Conservation (phyloP, 75 land plant species). For the Pseudotsuga menziesii region DNA sequence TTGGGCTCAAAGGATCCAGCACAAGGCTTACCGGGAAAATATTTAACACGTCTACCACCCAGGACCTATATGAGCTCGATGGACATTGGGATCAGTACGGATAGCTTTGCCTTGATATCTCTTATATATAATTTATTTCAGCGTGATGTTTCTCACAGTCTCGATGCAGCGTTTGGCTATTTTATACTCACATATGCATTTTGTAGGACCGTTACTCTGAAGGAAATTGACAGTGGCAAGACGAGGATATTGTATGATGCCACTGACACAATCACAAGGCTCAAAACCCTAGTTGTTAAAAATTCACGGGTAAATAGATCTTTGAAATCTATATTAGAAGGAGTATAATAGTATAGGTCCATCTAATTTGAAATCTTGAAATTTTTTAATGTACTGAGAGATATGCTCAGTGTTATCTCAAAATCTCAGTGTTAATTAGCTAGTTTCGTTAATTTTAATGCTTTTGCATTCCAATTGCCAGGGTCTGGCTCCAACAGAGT, state of each 20-base stretch:
- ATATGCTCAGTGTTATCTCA: too few relatives aligned
- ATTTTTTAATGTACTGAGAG: neutral
- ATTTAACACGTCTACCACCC: constrained; percentile 16
- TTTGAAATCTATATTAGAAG: neutral
- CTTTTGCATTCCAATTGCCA: neutral
- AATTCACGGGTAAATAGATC: neutral
- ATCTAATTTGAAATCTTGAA: neutral
- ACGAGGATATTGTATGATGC: neutral
- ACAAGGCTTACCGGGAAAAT: constrained; percentile 71
- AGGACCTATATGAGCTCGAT: constrained; percentile 37
- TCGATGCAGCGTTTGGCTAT: neutral
- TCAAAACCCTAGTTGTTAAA: neutral
- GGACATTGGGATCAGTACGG: constrained; percentile 80
- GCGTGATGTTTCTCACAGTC: too few relatives aligned
- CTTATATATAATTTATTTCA: neutral
- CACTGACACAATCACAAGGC: neutral
- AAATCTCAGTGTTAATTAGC: too few relatives aligned
- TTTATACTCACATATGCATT: neutral
- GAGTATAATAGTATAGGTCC: neutral
- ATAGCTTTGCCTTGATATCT: neutral
- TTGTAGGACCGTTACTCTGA: neutral
- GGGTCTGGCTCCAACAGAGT: neutral
- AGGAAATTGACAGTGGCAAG: neutral
- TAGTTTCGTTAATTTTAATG: too few relatives aligned
- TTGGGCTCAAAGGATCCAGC: constrained; percentile 33